These are phyloP conservation scores for Fusarium pininemorale DNA, from an alignment of 2,329 filamentous ascomycete genomes.

Conservation along the genomic window DNA sequence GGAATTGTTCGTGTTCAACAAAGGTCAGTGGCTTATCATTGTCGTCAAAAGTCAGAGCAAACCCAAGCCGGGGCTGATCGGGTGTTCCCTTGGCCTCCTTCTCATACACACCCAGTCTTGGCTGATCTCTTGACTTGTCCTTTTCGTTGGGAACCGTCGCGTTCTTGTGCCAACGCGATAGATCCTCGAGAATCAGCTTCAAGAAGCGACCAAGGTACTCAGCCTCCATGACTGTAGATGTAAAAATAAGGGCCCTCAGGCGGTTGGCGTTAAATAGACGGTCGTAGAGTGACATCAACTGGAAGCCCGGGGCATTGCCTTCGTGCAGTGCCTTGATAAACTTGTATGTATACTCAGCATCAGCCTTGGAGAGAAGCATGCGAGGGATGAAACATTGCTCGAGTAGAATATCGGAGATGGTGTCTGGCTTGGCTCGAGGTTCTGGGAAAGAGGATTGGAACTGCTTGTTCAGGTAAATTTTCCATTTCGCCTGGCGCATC, in stretches of 20 bases:
- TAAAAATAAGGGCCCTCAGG: conserved; percentile 84
- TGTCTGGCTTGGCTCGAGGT: conserved; percentile 69
- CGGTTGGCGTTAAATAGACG: conserved; percentile 85
- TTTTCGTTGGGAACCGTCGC: conserved; percentile 61
- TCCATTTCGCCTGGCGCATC: conserved; percentile 72
- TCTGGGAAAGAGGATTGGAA: conserved; percentile 82
- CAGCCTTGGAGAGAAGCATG: conserved; percentile 81
- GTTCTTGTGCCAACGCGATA: conserved; percentile 85
- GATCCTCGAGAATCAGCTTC: conserved; percentile 80
- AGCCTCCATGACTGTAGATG: conserved; percentile 88
- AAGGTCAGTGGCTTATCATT: conserved; percentile 73
- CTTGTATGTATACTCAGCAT: conserved; percentile 88
- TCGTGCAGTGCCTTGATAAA: conserved; percentile 90
- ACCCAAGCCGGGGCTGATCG: conserved; percentile 74
- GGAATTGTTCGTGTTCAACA: conserved; percentile 86
- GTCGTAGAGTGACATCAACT: conserved; percentile 83
- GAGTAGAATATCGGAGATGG: conserved; percentile 78
- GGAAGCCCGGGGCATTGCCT: conserved; percentile 85
- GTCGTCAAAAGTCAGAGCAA: conserved; percentile 76
- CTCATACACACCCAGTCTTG: conserved; percentile 80
- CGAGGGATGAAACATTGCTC: conserved; percentile 95
- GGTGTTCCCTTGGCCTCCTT: conserved; percentile 71
- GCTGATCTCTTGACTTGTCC: conserved; percentile 52
- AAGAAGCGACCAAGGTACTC: conserved; percentile 94
- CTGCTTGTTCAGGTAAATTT: conserved; percentile 76